Percentiles rank a stretch among this genome's conserved stretches.
Evolutionary conservation across 2,329 filamentous ascomycete genomes (phyloP).

Genomic region (Fonsecaea erecta): DNA sequence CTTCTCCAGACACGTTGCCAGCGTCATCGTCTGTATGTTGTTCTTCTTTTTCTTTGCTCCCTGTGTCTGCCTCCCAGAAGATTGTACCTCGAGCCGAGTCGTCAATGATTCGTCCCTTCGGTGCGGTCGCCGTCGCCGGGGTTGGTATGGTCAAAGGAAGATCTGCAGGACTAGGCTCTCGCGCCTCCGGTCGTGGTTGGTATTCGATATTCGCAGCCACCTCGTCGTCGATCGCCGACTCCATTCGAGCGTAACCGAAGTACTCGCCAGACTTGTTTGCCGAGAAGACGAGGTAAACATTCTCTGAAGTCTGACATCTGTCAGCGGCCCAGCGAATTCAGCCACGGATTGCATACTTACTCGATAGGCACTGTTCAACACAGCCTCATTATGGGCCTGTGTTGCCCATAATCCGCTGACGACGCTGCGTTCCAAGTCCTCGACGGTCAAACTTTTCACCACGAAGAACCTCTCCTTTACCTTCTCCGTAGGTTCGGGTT

Average conservation of each 20-base stretch:
- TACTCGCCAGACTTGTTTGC: constrained; percentile 98
- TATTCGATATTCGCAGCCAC: constrained; percentile 68
- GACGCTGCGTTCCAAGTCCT: constrained; percentile 89
- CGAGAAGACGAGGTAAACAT: constrained; percentile 91
- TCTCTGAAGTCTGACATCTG: constrained; percentile 68
- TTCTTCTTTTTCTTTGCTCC: constrained; percentile 53
- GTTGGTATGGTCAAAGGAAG: constrained; percentile 80
- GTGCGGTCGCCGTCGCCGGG: constrained; percentile 75
- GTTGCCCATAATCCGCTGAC: constrained; percentile 90
- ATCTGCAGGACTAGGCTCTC: constrained; percentile 56
- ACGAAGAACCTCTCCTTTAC: constrained; percentile 82
- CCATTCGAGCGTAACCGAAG: constrained; percentile 92
- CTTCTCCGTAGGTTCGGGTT: constrained; percentile 32
- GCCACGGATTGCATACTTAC: constrained; percentile 53
- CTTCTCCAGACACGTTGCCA: constrained; percentile 30
- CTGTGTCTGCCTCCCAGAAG: constrained; percentile 84
- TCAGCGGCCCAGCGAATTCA: constrained; percentile 21
- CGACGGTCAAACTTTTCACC: constrained; percentile 87
- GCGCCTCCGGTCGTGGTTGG: constrained; percentile 65
- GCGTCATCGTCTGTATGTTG: constrained; percentile 30
- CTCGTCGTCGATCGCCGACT: constrained; percentile 79
- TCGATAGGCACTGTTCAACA: constrained; percentile 79
- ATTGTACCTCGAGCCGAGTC: constrained; percentile 93
- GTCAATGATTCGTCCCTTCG: constrained; percentile 85
- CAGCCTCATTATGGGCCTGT: constrained; percentile 88